Base-by-base conservation (phyloP, 306 rosid genomes). In the Glycine tomentella region DNA sequence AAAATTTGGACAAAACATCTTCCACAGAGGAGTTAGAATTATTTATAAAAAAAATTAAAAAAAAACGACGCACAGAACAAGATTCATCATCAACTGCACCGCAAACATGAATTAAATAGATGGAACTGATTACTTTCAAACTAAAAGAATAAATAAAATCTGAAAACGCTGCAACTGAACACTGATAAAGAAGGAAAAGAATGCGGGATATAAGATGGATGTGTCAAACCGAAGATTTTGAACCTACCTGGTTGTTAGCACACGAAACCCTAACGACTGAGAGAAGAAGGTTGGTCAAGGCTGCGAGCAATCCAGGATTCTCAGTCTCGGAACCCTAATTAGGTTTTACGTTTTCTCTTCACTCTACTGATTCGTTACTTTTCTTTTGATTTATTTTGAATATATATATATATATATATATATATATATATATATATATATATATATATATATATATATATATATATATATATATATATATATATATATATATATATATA, bases 241-340 rank as follows among this genome's bases (percentile, higher is more conserved):
- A 57, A 72, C 4, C 48, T 72, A 77, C 85, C 85, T 65, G 77
- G 5, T 34, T 55, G 55, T 9, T 57, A 3, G 58, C 64, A 72
- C 65, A 46, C 11, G 11, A 76, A 85, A 81, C 85, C 88, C 83
- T 81, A 85, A 57, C 17, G 68, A 7, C 46, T 46, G 8, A 55
- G 8, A 15, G 31, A 20, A 45, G 12, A 9, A 10, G 9, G 59
- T 25, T 25, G 17, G 3, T 48, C 45, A 48, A 49, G 16, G 16
- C 33, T 20, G 14, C 40, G 0, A 69, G 58, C 57, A 20, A 46
- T 25, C 31, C 31, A 25, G 31, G 25, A 50, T 70, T 49, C 17
- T 17, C 17, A 1, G 59, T 8, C 75, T 20, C 75, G 3, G 59
- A 70, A 70, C 59, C 59, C 52, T 49, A 17, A 49, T 70, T 25